These are phyloP conservation scores for Podochytrium sp. DNA, from an alignment of 192 early-diverging fungal genomes.

Conservation along the genomic window DNA sequence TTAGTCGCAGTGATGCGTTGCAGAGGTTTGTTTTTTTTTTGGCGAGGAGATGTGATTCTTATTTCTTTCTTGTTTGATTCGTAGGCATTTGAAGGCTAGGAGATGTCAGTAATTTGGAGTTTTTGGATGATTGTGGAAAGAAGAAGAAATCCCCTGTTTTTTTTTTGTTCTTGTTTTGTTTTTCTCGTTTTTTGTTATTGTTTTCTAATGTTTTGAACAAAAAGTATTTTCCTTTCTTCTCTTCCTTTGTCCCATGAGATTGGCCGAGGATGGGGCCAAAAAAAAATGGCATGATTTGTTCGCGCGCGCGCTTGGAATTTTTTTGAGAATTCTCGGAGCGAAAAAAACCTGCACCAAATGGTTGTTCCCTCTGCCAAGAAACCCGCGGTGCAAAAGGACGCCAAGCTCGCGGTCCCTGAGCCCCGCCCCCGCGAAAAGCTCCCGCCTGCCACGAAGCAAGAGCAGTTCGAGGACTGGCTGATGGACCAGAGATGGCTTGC, in stretches of 20 bases:
- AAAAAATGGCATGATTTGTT: too few species aligned
- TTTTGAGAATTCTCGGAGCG: too few species aligned
- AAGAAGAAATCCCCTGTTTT: not conserved
- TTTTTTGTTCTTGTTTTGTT: not conserved
- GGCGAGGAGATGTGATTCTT: not conserved
- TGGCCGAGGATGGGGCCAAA: too few species aligned
- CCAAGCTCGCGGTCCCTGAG: slow-evolving; percentile 18
- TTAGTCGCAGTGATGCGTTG: slow-evolving; percentile 17
- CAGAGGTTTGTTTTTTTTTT: slow-evolving; percentile 7
- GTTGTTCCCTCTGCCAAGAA: not conserved
- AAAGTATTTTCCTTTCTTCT: too few species aligned
- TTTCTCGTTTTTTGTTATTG: not conserved
- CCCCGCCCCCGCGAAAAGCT: slow-evolving; percentile 22
- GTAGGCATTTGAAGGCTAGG: slow-evolving; percentile 26
- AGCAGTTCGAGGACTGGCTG: slow-evolving; percentile 33
- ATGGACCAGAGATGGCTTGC: slow-evolving; percentile 36
- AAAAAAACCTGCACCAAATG: not conserved
- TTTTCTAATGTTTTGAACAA: too few species aligned
- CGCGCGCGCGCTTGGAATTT: too few species aligned
- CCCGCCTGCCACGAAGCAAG: slow-evolving; percentile 1
- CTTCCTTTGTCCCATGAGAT: not conserved
- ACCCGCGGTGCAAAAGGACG: too few species aligned
- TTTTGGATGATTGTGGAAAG: not conserved
- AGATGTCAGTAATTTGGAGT: slow-evolving; percentile 12
- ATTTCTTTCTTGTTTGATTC: not conserved